phyloP scores from a whole-genome alignment of 2,329 filamentous ascomycete species.

The Hypoxylon sp. region DNA sequence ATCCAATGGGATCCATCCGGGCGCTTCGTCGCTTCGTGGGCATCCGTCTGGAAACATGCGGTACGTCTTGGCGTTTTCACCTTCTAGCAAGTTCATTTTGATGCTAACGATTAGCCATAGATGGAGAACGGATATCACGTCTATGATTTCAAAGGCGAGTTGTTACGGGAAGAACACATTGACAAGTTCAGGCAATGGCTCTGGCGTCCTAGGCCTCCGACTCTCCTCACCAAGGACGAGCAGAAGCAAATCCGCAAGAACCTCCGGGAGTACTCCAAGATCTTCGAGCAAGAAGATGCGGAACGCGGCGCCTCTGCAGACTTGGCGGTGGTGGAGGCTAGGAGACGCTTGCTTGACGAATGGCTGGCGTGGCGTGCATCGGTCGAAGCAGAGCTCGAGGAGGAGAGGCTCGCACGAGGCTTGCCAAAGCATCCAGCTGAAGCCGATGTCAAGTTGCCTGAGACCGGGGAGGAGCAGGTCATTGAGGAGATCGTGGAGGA shows the following conservation, averaged over 20 bases:
- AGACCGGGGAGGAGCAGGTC: constrained; percentile 77
- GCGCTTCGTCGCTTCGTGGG: constrained; percentile 92
- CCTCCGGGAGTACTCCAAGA: constrained; percentile 92
- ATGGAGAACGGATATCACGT: constrained; percentile 99
- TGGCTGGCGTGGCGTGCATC: constrained; percentile 87
- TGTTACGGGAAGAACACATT: constrained; percentile 88
- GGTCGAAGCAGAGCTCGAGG: constrained; percentile 76
- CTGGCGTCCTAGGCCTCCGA: constrained; percentile 92
- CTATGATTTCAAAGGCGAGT: constrained; percentile 94
- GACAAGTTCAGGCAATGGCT: constrained; percentile 98
- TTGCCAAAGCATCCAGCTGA: constrained; percentile 75
- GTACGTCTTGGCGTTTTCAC: constrained; percentile 67
- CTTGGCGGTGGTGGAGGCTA: constrained; percentile 89
- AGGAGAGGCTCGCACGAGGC: constrained; percentile 77
- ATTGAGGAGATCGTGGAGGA: constrained; percentile 93
- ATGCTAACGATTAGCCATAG: constrained; percentile 60
- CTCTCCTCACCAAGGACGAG: constrained; percentile 95
- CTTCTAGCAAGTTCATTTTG: not conserved
- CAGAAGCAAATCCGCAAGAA: constrained; percentile 99
- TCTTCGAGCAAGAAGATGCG: constrained; percentile 95
- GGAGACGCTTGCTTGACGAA: constrained; percentile 85
- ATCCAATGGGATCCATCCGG: constrained; percentile 98
- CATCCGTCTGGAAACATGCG: constrained; percentile 94
- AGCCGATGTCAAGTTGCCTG: constrained; percentile 69
- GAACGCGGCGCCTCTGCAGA: constrained; percentile 95